Evolutionary conservation across 2,329 filamentous ascomycete species (phyloP).

Genomic region (Monosporascus ibericus): DNA sequence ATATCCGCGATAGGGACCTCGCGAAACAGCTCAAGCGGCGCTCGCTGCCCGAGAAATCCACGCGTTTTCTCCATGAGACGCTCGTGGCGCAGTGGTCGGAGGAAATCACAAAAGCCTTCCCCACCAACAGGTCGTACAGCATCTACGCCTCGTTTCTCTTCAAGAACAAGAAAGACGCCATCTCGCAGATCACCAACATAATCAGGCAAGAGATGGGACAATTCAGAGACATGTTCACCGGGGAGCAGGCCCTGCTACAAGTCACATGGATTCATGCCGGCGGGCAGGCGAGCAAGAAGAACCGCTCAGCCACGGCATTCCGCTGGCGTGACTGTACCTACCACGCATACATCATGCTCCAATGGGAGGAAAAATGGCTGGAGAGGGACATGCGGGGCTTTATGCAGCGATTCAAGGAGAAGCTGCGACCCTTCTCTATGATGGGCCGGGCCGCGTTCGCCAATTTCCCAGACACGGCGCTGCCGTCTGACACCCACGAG

Average conservation of each 20-base stretch:
- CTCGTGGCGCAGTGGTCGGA: slow-evolving; percentile 23
- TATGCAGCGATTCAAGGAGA: slow-evolving; percentile 15
- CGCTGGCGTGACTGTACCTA: slow-evolving; percentile 22
- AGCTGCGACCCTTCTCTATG: slow-evolving; percentile 15
- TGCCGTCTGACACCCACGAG: slow-evolving; percentile 11
- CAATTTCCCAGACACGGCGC: slow-evolving; percentile 22
- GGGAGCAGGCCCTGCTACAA: slow-evolving; percentile 11
- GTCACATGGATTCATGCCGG: slow-evolving; percentile 17
- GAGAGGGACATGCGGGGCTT: slow-evolving; percentile 22
- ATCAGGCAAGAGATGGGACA: slow-evolving; percentile 6
- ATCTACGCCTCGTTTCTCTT: slow-evolving; percentile 23
- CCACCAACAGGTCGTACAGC: slow-evolving; percentile 14
- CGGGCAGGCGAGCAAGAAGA: slow-evolving; percentile 7
- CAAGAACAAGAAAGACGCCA: slow-evolving; percentile 1
- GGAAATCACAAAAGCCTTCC: slow-evolving; percentile 18
- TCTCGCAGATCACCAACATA: slow-evolving; percentile 4
- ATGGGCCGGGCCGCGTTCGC: slow-evolving; percentile 18
- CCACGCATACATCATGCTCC: slow-evolving; percentile 24
- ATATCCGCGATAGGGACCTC: slow-evolving; percentile 3
- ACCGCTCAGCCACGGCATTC: slow-evolving; percentile 14
- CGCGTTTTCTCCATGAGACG: slow-evolving; percentile 23
- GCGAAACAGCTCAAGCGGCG: slow-evolving; percentile 17
- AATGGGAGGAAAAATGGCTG: slow-evolving; percentile 26
- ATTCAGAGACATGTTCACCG: slow-evolving; percentile 13
- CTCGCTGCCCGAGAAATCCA: slow-evolving; percentile 12